Base-by-base conservation (phyloP, 169 alveolate genomes). In the Babesia ovis region DNA sequence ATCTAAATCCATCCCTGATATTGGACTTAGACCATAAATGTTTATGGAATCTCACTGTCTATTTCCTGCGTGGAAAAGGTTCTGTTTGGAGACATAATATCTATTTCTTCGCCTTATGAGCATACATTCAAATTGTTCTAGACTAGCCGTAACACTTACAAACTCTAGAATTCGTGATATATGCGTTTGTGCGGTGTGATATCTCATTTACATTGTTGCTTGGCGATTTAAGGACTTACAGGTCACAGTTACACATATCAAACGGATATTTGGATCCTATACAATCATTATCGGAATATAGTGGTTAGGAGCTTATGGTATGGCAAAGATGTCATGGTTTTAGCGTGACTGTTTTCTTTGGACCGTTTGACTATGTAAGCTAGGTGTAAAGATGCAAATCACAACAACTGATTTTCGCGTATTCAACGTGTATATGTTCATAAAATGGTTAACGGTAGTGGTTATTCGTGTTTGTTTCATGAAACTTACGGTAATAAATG, bases 401-500 rank as follows among this genome's bases (percentile, higher is more conserved):
- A 71, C 79, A 6, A 57, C 84, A 34, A 42, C 73, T n/a, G 89
- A 81, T 18, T 73, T 81, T 18, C 82, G 89, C 42, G 89, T 73
- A 31, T 81, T 81, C 59, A 81, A 81, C 89, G 66, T 76, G 68
- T 81, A 81, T 71, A 76, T 81, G 55, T 71, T 81, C 41, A 81
- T 81, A 61, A 81, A 81, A 73, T 81, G 89, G 89, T 51, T 81
- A 64, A 61, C 51, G 59, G 74, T 83, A 23, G 86, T 77, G 22
- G 71, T 85, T 22, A 70, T 89, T 23, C 88, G 85, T 34, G 54
- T 93, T 25, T 87, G 91, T 64, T 91, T 91, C 81, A 91, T 80
- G 68, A 89, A 91, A 55, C 94, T 92, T 59, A 92, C 91, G 27
- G 88, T 94, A 37, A 87, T 94, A 31, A 86, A 92, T 54, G 93